Percentiles rank a stretch among this genome's conserved stretches.
These are phyloP conservation scores for Insectozyma bohioensis DNA, from an alignment of 1,139 yeast genomes.

Conservation along the genomic window DNA sequence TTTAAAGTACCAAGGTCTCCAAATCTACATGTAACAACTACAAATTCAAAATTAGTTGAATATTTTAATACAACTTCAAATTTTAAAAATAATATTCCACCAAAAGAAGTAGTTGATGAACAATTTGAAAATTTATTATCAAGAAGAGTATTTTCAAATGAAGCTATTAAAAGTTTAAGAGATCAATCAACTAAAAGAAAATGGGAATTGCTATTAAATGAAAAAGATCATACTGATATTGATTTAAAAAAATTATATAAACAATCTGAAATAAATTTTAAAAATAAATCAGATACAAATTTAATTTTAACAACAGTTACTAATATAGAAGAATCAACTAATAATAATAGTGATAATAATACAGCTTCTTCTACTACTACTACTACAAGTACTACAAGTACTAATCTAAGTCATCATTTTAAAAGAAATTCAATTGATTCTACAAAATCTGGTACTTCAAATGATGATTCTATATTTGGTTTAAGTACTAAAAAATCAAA, in stretches of 20 bases:
- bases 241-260: constrained; percentile 26
- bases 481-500: constrained; percentile 18
- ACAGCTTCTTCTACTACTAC: neutral
- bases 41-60: constrained; percentile 21
- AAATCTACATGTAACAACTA: constrained; percentile 14
- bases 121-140: constrained; percentile 41
- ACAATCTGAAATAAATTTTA: constrained; percentile 9
- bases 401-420: too few species aligned
- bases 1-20: constrained; percentile 6
- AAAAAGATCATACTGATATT: constrained; percentile 39
- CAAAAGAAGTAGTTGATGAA: constrained; percentile 34
- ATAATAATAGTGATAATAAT: too few species aligned
- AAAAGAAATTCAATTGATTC: constrained; percentile 12
- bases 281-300: neutral
- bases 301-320: too few species aligned
- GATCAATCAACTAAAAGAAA: constrained; percentile 38
- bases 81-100: constrained; percentile 36
- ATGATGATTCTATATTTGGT: constrained; percentile 5
- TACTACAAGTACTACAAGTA: neutral
- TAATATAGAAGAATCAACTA: too few species aligned
- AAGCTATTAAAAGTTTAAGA: constrained; percentile 31
- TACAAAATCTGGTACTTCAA: constrained; percentile 8
- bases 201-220: constrained; percentile 48
- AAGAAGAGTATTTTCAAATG: constrained; percentile 37
- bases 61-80: constrained; percentile 35